Percentiles rank a stretch among this genome's conserved stretches.
Evolutionary conservation across 2,329 filamentous ascomycete genomes (phyloP).

Genomic region (Curvularia spicifera): DNA sequence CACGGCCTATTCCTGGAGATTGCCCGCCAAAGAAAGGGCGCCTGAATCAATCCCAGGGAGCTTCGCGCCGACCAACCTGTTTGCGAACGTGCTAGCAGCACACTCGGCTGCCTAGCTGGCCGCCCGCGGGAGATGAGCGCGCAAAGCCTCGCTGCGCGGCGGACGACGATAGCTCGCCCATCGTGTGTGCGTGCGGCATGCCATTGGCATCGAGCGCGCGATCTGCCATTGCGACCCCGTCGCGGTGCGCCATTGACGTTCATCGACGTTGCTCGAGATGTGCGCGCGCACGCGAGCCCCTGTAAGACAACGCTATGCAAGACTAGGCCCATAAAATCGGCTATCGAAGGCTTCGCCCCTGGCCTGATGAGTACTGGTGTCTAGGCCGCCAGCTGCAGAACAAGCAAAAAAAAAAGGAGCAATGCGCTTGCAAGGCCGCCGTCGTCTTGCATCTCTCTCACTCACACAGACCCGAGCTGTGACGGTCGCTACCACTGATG

Average conservation of each 20-base stretch:
- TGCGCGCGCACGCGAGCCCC: not conserved
- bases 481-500: not conserved
- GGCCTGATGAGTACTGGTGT: not conserved
- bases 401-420: slow-evolving; percentile 5
- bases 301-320: not conserved
- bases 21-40: slow-evolving; percentile 13
- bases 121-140: not conserved
- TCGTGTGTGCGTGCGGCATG: not conserved
- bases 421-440: not conserved
- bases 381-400: not conserved
- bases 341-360: not conserved
- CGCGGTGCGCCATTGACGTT: not conserved
- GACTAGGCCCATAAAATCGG: slow-evolving; percentile 8
- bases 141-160: not conserved
- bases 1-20: slow-evolving; percentile 21
- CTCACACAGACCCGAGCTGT: slow-evolving; percentile 5
- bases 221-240: too few species aligned
- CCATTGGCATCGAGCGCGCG: not conserved
- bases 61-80: slow-evolving; percentile 4
- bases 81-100: too few species aligned
- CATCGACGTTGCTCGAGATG: not conserved
- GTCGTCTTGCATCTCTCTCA: not conserved
- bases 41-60: slow-evolving; percentile 13
- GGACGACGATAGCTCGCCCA: not conserved
- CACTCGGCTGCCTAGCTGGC: not conserved